Percentiles rank a stretch among this genome's conserved stretches.
Conservation (phyloP, 176 grass and related monocot species). For the Rhynchospora tenuis region DNA sequence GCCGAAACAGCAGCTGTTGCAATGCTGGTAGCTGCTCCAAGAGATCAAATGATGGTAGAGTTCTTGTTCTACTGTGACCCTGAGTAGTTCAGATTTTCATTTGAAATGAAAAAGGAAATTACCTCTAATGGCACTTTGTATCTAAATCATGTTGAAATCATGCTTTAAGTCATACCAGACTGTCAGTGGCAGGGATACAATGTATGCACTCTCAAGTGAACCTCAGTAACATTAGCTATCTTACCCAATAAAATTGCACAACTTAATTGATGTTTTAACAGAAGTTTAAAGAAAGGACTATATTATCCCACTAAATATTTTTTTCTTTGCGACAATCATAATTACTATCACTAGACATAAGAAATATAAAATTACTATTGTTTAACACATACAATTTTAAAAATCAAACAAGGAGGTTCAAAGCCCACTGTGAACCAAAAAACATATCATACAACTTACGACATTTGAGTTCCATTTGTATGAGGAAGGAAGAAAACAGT, state of each 20-base stretch:
- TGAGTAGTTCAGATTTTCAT: constrained; percentile 31
- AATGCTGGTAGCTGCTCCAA: constrained; percentile 85
- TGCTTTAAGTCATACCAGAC: not conserved
- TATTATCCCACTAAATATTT: not conserved
- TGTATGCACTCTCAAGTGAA: not conserved
- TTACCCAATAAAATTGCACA: not conserved
- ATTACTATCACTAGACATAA: not conserved
- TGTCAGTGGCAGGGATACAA: not conserved
- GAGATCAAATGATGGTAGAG: constrained; percentile 56
- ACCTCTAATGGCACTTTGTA: not conserved
- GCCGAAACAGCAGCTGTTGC: constrained; percentile 77
- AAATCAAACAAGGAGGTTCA: not conserved
- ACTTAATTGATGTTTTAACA: not conserved
- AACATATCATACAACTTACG: not conserved
- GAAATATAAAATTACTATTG: not conserved
- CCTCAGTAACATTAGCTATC: not conserved
- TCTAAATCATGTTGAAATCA: not conserved
- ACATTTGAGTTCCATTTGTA: not conserved
- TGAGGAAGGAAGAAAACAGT: not conserved
- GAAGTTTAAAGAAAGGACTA: not conserved
- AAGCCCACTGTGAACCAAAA: not conserved
- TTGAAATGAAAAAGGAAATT: not conserved
- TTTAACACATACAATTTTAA: not conserved
- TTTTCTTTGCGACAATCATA: not conserved
- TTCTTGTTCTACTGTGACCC: constrained; percentile 92